A percentile compares a stretch with the other conserved stretches of the same genome.
phyloP scores from a whole-genome alignment of 1,139 yeast genomes.

The Hyphopichia pseudoburtonii region DNA sequence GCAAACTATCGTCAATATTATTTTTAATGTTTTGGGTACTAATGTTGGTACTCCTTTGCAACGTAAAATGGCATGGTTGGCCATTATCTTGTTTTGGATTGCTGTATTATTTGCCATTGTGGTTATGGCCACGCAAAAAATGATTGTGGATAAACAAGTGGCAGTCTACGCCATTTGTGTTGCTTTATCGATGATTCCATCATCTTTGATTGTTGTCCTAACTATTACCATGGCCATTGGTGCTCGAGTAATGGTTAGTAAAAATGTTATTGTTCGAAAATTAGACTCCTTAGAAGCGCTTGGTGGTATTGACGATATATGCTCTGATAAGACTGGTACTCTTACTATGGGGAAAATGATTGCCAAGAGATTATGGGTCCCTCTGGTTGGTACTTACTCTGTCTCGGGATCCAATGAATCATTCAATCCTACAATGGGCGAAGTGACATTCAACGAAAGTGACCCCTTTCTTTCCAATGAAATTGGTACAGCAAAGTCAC shows the following conservation, averaged over 20 bases:
- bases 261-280: slow-evolving; percentile 74
- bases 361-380: slow-evolving; percentile 72
- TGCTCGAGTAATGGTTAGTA: slow-evolving; percentile 71
- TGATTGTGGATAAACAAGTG: slow-evolving; percentile 65
- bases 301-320: slow-evolving; percentile 78
- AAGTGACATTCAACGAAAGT: slow-evolving; percentile 38
- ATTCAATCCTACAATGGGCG: slow-evolving; percentile 70
- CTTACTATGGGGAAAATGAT: slow-evolving; percentile 81
- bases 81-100: slow-evolving; percentile 63
- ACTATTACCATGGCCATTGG: slow-evolving; percentile 89
- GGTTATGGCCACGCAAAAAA: slow-evolving; percentile 76
- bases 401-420: slow-evolving; percentile 67
- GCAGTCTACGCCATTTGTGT: slow-evolving; percentile 84
- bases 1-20: slow-evolving; percentile 25
- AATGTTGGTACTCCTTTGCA: slow-evolving; percentile 78
- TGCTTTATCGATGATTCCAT: slow-evolving; percentile 82
- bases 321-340: slow-evolving; percentile 85
- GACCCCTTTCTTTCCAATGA: slow-evolving; percentile 45
- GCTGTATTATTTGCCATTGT: slow-evolving; percentile 78
- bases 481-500: slow-evolving; percentile 36
- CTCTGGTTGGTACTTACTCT: slow-evolving; percentile 66
- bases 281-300: slow-evolving; percentile 77
- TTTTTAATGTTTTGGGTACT: slow-evolving; percentile 73
- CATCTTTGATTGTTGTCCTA: slow-evolving; percentile 74
- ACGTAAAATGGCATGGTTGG: slow-evolving; percentile 65